Conservation (phyloP, 208 protist species). For the Kentomonas sorsogonicus region DNA sequence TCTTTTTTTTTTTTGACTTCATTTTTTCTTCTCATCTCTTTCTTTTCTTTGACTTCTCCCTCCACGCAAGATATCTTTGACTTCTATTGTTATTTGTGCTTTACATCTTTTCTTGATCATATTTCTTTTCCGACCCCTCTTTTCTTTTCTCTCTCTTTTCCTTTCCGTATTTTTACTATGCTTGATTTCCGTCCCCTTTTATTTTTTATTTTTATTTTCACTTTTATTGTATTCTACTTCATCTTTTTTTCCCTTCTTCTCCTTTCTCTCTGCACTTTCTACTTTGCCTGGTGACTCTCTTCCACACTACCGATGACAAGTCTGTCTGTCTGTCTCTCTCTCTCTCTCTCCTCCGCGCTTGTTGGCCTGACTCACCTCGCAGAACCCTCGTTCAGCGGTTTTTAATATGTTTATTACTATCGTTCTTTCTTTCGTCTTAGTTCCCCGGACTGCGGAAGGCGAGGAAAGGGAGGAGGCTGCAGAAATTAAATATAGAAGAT, state of each 20-base stretch:
- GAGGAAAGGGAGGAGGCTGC: too few species aligned
- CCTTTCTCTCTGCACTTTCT: background rate
- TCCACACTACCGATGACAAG: too few species aligned
- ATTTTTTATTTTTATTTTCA: constrained; percentile 8
- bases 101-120: constrained; percentile 8
- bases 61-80: background rate
- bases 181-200: background rate
- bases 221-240: background rate
- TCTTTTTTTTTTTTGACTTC: constrained; percentile 14
- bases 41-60: constrained; percentile 11
- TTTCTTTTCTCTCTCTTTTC: constrained; percentile 6
- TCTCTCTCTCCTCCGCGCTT: background rate
- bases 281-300: too few species aligned
- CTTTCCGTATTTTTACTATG: constrained; percentile 6
- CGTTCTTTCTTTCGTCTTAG: constrained; percentile 6
- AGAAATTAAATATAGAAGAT: too few species aligned
- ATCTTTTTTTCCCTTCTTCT: constrained; percentile 3
- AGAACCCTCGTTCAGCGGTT: constrained; percentile 6
- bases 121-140: background rate
- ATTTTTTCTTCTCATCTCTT: constrained; percentile 13
- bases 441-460: too few species aligned
- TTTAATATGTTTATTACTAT: constrained; percentile 1
- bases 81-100: background rate
- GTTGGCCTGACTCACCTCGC: too few species aligned
- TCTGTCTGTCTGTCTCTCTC: background rate